Evolutionary conservation across 345 rosid genomes (phyloP), one percentile per base, ranked within the genome.

Genomic region (Diplotaxis tenuifolia): DNA sequence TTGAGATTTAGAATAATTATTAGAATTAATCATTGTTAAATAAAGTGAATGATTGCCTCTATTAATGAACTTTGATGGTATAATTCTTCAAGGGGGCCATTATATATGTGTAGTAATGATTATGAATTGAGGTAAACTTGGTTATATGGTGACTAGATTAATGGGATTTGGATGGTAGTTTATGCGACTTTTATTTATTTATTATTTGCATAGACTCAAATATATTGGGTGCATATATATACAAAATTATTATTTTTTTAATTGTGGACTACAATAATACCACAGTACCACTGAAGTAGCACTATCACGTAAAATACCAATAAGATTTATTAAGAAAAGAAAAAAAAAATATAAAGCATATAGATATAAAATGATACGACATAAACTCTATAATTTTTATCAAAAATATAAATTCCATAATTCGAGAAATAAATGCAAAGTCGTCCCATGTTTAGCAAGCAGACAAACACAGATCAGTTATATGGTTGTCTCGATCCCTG

Each of bases 381-480:
- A n/a, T n/a, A n/a, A n/a, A n/a, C n/a, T n/a, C n/a, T n/a, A n/a
- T n/a, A n/a, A n/a, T n/a, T n/a, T n/a, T n/a, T n/a, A n/a, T n/a
- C n/a, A n/a, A n/a, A n/a, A n/a, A n/a, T 3, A 55, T 55, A 10
- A 27, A n/a, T 25, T 25, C 32, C 18, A 14, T 12, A 2, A 23
- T 55, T 23, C n/a, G 14, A 47, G 16, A 65, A 21, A 5, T 15
- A 25, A 65, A 16, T 27, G 69, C 23, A 65, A 65, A 65, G 69
- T 65, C 69, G 16, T 65, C 38, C n/a, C 56, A 45, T 64, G 68
- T 64, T 45, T 64, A 45, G 22, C 68, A 15, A 64, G 68, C 71
- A 66, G 60, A 66, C 60, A 66, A 50, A 66, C 12, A 66, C 71
- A 66, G 45, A 50, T 50, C 71, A 66, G 47, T 50, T 66, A 28